Evolutionary conservation across 345 rosid genomes (phyloP).

Genomic region (Stellera chamaejasme): DNA sequence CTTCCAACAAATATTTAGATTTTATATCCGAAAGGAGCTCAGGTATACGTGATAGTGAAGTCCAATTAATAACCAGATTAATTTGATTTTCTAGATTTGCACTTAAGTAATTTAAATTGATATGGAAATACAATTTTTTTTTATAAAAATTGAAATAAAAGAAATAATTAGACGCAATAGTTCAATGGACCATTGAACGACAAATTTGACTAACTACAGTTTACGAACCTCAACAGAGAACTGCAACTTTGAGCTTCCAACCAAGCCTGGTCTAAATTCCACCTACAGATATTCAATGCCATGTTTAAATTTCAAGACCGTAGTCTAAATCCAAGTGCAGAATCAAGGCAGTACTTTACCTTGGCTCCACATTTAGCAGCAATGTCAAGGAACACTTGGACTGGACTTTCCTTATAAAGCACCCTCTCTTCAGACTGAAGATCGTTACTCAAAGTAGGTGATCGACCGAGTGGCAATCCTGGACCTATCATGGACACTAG

Average conservation of each 20-base stretch:
- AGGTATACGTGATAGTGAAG: too few relatives aligned
- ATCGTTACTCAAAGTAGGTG: slow-evolving; percentile 59
- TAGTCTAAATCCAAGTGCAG: too few relatives aligned
- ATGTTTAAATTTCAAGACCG: neutral
- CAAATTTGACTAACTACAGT: too few relatives aligned
- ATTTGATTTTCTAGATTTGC: too few relatives aligned
- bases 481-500: slow-evolving; percentile 28
- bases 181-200: too few relatives aligned
- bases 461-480: slow-evolving; percentile 42
- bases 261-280: slow-evolving; percentile 62
- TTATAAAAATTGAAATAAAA: neutral
- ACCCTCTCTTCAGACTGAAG: slow-evolving; percentile 48
- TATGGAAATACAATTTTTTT: too few relatives aligned
- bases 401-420: slow-evolving; percentile 46
- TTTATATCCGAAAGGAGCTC: too few relatives aligned
- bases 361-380: slow-evolving; percentile 81
- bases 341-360: slow-evolving; percentile 31
- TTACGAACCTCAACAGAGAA: slow-evolving; percentile 72
- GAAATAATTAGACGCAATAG: neutral
- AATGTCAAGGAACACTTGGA: slow-evolving; percentile 57
- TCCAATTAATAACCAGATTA: too few relatives aligned
- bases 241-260: slow-evolving; percentile 61
- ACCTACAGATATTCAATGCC: slow-evolving; percentile 38
- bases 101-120: too few relatives aligned
- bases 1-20: too few relatives aligned